Evolutionary conservation across 305 asterid species (phyloP).

Genomic region (Solanum chacoense): DNA sequence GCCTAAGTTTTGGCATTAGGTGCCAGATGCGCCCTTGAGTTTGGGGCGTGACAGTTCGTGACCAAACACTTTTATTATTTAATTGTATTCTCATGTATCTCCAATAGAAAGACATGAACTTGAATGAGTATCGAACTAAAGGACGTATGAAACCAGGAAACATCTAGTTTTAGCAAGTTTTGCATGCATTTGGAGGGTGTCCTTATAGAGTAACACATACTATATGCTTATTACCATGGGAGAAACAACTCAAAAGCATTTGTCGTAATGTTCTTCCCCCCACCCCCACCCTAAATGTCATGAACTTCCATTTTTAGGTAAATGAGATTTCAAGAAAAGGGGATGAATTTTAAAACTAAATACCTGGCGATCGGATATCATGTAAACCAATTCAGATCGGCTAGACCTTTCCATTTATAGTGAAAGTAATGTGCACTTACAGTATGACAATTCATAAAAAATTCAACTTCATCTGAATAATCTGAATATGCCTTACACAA

Average conservation of each 20-base stretch:
- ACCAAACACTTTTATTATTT: neutral
- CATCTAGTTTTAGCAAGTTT: neutral
- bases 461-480: neutral
- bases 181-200: neutral
- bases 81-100: neutral
- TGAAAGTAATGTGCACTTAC: neutral
- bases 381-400: neutral
- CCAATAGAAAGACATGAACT: neutral
- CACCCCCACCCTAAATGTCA: neutral
- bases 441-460: neutral
- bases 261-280: neutral
- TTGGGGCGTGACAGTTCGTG: neutral
- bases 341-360: neutral
- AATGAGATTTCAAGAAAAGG: neutral
- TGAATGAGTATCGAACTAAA: neutral
- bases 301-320: neutral
- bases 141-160: neutral
- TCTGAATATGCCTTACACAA: neutral
- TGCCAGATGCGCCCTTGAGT: neutral
- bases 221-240: neutral
- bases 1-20: neutral
- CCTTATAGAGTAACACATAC: neutral
- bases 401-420: neutral
- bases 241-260: neutral
- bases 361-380: neutral